phyloP scores from a whole-genome alignment of 1,284 basidiomycete species.

The Volvariella surrecta region DNA sequence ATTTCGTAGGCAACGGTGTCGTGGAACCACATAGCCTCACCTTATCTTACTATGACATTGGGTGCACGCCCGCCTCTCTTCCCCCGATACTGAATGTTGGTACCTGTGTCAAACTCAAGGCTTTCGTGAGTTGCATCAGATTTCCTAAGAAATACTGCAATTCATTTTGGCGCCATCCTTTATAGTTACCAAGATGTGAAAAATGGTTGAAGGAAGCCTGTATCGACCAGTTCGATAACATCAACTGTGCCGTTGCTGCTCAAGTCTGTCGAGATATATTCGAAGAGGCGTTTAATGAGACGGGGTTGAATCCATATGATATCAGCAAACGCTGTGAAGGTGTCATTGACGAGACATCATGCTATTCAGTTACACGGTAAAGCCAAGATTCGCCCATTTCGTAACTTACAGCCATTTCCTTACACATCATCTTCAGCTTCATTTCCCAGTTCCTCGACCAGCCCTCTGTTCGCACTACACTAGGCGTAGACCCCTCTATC shows the following conservation, averaged over 20 bases:
- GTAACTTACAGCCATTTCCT: neutral
- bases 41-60: conserved; percentile 38
- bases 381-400: conserved; percentile 7
- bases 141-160: conserved; percentile 6
- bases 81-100: conserved; percentile 24
- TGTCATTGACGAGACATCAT: conserved; percentile 25
- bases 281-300: conserved; percentile 20
- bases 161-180: neutral
- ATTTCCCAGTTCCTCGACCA: conserved; percentile 48
- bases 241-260: conserved; percentile 42
- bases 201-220: conserved; percentile 39
- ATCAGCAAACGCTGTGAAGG: conserved; percentile 52
- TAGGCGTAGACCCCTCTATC: conserved; percentile 53
- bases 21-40: conserved; percentile 35
- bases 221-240: conserved; percentile 38
- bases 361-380: conserved; percentile 42
- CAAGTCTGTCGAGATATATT: conserved; percentile 36
- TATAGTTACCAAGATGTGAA: conserved; percentile 37
- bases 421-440: conserved; percentile 23
- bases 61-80: conserved; percentile 40
- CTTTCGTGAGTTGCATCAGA: conserved; percentile 13
- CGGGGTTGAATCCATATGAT: conserved; percentile 49
- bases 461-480: conserved; percentile 36
- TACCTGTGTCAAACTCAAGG: conserved; percentile 4
- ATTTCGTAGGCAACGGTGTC: conserved; percentile 50